Base-by-base conservation (phyloP, 2,329 filamentous ascomycete genomes). In the Davidsoniella virescens region DNA sequence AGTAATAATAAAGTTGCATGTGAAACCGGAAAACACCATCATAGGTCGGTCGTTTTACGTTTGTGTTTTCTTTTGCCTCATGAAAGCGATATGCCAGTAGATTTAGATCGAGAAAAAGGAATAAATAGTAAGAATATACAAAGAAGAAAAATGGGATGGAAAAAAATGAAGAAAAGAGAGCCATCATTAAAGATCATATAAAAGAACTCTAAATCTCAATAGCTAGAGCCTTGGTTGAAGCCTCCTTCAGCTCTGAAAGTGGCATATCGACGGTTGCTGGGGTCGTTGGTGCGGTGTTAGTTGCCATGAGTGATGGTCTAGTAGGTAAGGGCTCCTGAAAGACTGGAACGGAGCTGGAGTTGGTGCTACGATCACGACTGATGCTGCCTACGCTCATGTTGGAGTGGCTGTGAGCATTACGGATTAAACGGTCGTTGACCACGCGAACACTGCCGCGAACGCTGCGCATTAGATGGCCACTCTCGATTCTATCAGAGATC, bases 401-500 rank as follows among this genome's bases (percentile, higher is more conserved):
- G 8, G 47, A 44, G 23, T 53, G 47, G 18, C 44, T 49, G 4
- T 40, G 52, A 17, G 52, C 20, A 16, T 44, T 51, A 14, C 54
- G 42, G n/a, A 49, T 46, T n/a, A 45, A 23, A 4, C 37, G 47
- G 8, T 55, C 54, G 14, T 49, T 51, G 25, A 44, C 49, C 17
- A 55, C 47, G 7, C 78, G 75, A 47, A 86, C 73, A 59, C 80
- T 86, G 39, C 81, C 83, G 54, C 80, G 71, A 47, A 67, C 67
- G 48, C 80, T 73, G 58, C 83, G 78, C 26, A 85, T 70, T 18
- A 86, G 67, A 50, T 85, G 78, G 18, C 84, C 85, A 48, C 72
- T 78, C 58, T 92, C 84, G 49, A 93, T 83, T 52, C 84, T 79
- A 60, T 90, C 84, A 60, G 88, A 84, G 53, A 95, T 92, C 90